These are phyloP conservation scores for Penicillium sclerotiorum DNA, from an alignment of 2,329 filamentous ascomycete species.

Conservation along the genomic window DNA sequence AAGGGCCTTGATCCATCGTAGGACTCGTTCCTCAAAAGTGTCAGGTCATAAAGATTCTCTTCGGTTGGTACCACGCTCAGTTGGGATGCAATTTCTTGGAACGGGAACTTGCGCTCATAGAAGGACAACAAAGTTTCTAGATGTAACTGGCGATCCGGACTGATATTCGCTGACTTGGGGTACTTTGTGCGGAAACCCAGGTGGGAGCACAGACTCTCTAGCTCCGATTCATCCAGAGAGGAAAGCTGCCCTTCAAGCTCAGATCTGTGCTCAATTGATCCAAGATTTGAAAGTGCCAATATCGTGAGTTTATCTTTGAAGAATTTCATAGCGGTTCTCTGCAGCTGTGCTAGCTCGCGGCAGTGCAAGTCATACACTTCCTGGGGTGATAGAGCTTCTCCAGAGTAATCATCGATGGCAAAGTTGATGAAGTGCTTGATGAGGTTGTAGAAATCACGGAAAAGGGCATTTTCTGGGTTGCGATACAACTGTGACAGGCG, in stretches of 20 bases:
- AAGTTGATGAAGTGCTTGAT: slow-evolving; percentile 87
- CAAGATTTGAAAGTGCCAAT: slow-evolving; percentile 88
- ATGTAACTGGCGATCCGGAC: slow-evolving; percentile 57
- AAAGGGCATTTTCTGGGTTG: slow-evolving; percentile 70
- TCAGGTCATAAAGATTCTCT: slow-evolving; percentile 72
- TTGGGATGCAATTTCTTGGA: slow-evolving; percentile 74
- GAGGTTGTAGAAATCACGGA: slow-evolving; percentile 80
- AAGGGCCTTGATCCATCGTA: slow-evolving; percentile 88
- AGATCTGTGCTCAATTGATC: slow-evolving; percentile 75
- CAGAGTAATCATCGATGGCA: slow-evolving; percentile 87
- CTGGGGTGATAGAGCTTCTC: slow-evolving; percentile 69
- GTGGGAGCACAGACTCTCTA: slow-evolving; percentile 67
- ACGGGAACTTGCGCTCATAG: slow-evolving; percentile 77
- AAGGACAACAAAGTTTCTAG: slow-evolving; percentile 71
- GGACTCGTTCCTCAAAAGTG: slow-evolving; percentile 76
- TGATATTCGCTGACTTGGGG: slow-evolving; percentile 68
- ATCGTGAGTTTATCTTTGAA: slow-evolving; percentile 93
- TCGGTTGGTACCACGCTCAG: slow-evolving; percentile 85
- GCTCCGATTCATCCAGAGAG: slow-evolving; percentile 71
- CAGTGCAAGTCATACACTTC: slow-evolving; percentile 83
- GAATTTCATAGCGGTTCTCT: slow-evolving; percentile 74
- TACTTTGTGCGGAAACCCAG: slow-evolving; percentile 84
- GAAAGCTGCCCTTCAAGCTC: slow-evolving; percentile 79
- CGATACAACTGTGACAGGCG: slow-evolving; percentile 77
- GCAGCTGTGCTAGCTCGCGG: slow-evolving; percentile 72